phyloP scores from a whole-genome alignment of 306 rosid genomes.

The Quercus glauca region DNA sequence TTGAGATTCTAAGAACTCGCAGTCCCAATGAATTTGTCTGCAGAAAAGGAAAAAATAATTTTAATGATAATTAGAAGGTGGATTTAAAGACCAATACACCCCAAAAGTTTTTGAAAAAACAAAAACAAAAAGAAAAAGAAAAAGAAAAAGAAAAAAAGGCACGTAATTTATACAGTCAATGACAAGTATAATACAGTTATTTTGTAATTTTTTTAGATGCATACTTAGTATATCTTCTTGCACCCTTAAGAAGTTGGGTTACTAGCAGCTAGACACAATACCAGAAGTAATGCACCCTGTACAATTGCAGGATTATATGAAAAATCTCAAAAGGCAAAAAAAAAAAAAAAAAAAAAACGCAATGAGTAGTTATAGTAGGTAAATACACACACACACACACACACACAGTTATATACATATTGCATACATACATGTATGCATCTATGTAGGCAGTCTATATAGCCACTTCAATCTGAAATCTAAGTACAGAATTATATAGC shows the following conservation, averaged over 20 bases:
- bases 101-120: not conserved
- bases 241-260: not conserved
- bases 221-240: not conserved
- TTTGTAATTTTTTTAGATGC: not conserved
- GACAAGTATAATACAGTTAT: not conserved
- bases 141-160: not conserved
- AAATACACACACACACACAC: not conserved
- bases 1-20: slow-evolving; percentile 84
- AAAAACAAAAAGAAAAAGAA: too few species aligned
- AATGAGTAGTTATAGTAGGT: not conserved
- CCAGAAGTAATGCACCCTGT: not conserved
- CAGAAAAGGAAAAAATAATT: slow-evolving; percentile 27
- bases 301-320: not conserved
- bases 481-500: not conserved
- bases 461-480: not conserved
- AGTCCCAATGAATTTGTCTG: slow-evolving; percentile 86
- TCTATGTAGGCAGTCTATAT: not conserved
- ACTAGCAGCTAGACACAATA: slow-evolving; percentile 9
- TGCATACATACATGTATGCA: too few species aligned
- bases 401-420: too few species aligned
- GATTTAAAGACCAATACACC: not conserved
- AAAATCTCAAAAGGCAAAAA: not conserved
- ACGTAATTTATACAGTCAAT: not conserved
- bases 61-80: not conserved
- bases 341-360: not conserved